These are phyloP conservation scores for Talaromyces ruber DNA, from an alignment of 495 filamentous ascomycete species.

Conservation along the genomic window DNA sequence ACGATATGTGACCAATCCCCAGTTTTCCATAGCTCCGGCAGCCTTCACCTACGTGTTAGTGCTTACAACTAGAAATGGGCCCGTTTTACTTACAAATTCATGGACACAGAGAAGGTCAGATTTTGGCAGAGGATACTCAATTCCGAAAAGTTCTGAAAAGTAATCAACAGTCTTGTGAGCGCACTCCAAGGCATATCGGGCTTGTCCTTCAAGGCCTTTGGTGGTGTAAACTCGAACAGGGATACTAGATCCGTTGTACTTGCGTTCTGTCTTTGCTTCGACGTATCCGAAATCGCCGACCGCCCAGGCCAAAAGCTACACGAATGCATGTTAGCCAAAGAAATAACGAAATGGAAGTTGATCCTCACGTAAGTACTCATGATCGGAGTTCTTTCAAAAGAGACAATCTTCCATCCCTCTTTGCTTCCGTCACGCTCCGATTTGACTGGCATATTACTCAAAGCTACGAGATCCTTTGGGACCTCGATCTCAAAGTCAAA, in stretches of 20 bases:
- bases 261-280: conserved; percentile 76
- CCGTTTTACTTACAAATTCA: conserved; percentile 63
- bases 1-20: conserved; percentile 94
- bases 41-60: conserved; percentile 36
- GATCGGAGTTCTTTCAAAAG: conserved; percentile 76
- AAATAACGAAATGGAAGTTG: background rate
- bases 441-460: conserved; percentile 92
- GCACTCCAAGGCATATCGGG: conserved; percentile 74
- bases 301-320: conserved; percentile 82
- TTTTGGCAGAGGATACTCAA: conserved; percentile 95
- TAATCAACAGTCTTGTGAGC: conserved; percentile 86
- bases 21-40: conserved; percentile 73
- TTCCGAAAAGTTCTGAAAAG: conserved; percentile 86
- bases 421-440: conserved; percentile 47
- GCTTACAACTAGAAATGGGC: conserved; percentile 11
- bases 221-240: conserved; percentile 97
- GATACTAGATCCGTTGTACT: conserved; percentile 79
- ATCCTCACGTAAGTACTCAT: conserved; percentile 85
- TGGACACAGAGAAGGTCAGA: conserved; percentile 92
- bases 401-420: conserved; percentile 63
- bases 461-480: conserved; percentile 73
- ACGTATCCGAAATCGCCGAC: conserved; percentile 95
- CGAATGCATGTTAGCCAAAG: background rate
- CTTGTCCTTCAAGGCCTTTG: conserved; percentile 80
- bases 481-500: conserved; percentile 91